A percentile compares a stretch with the other conserved stretches of the same genome.
Conservation (phyloP, 1,284 basidiomycete species). For the Ceratobasidium sp. region DNA sequence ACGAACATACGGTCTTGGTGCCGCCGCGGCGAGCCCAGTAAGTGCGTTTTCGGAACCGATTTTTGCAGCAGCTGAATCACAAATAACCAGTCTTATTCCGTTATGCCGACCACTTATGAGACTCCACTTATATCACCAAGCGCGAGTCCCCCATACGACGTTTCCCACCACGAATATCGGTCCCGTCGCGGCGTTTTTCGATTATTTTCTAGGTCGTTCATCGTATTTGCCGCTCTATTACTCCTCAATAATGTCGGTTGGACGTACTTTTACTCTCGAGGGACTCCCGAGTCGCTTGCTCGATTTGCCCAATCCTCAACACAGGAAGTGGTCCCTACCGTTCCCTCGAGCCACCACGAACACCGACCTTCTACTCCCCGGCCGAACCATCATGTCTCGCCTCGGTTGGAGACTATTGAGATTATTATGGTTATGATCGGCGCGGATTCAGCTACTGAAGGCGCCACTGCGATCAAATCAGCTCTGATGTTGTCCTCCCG, state of each 20-base stretch:
- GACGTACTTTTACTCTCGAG: constrained; percentile 30
- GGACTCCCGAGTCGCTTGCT: not conserved
- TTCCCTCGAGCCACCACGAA: not conserved
- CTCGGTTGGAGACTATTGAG: constrained; percentile 24
- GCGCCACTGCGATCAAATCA: constrained; percentile 33
- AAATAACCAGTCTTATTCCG: not conserved
- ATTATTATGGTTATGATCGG: constrained; percentile 38
- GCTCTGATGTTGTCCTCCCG: constrained; percentile 36
- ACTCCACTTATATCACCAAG: constrained; percentile 24
- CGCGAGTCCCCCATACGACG: constrained; percentile 5
- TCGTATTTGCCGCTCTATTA: constrained; percentile 10
- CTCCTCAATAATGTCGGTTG: constrained; percentile 24
- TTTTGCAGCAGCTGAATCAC: no score
- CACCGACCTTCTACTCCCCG: not conserved
- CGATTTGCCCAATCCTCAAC: not conserved
- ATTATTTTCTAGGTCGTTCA: constrained; percentile 16
- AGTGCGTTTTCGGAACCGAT: no score
- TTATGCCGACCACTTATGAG: constrained; percentile 15
- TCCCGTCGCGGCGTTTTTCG: not conserved
- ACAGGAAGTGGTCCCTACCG: constrained; percentile 1
- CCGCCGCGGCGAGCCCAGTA: not conserved
- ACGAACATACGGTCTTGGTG: not conserved
- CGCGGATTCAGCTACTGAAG: constrained; percentile 34
- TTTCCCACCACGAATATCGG: constrained; percentile 13
- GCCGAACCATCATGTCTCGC: not conserved